These are phyloP conservation scores for Dioszegia hungarica DNA, from an alignment of 768 basidiomycete genomes.

Conservation along the genomic window DNA sequence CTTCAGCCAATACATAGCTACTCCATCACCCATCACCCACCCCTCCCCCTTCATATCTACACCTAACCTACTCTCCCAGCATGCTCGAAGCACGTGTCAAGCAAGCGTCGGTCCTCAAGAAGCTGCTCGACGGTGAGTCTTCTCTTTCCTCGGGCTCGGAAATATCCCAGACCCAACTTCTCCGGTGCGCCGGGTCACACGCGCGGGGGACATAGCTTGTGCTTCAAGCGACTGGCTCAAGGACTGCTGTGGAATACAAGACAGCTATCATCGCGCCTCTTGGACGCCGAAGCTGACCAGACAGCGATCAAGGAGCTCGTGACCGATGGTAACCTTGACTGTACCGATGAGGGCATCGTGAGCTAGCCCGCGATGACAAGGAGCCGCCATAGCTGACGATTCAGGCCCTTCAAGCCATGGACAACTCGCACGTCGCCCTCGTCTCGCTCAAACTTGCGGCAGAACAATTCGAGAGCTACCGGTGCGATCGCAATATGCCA, in stretches of 20 bases:
- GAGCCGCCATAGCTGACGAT: neutral
- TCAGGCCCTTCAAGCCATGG: constrained; percentile 92
- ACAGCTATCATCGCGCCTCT: too few relatives aligned
- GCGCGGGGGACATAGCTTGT: too few relatives aligned
- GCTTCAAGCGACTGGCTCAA: too few relatives aligned
- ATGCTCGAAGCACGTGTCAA: constrained; percentile 76
- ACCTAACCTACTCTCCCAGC: neutral
- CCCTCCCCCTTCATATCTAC: neutral
- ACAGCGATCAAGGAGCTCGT: constrained; percentile 96
- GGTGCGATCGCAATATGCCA: constrained; percentile 87
- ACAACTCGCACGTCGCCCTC: constrained; percentile 98
- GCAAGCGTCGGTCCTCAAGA: constrained; percentile 84
- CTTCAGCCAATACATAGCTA: neutral
- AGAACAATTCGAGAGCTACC: constrained; percentile 72
- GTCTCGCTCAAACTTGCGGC: constrained; percentile 78
- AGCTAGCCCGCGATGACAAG: constrained; percentile 35
- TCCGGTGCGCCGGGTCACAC: too few relatives aligned
- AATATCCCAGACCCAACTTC: too few relatives aligned
- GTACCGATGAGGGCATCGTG: constrained; percentile 89
- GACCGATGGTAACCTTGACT: constrained; percentile 95
- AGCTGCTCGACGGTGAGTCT: constrained; percentile 78
- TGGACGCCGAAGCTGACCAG: too few relatives aligned
- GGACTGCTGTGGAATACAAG: too few relatives aligned
- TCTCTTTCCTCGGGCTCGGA: neutral
- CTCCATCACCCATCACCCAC: neutral